These are phyloP conservation scores for Macrocystidia cucumis DNA, from an alignment of 1,284 basidiomycete genomes.

Conservation along the genomic window DNA sequence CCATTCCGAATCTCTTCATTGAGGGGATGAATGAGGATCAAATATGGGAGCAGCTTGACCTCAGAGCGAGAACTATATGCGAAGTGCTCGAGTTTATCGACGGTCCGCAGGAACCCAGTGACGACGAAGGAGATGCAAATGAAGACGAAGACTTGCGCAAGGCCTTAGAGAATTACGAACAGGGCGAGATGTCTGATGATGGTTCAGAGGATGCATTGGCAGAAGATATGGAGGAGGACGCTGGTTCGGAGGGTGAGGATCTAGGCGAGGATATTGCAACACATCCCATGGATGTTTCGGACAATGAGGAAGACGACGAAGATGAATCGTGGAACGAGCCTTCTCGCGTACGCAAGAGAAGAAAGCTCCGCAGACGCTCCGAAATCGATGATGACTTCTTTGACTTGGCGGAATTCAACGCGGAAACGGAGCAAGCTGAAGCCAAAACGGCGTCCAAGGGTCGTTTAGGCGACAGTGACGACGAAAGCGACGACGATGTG, in stretches of 20 bases:
- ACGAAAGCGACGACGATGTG: constrained; percentile 47
- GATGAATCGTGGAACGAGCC: constrained; percentile 19
- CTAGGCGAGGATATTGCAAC: constrained; percentile 29
- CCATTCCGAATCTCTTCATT: constrained; percentile 67
- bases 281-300: constrained; percentile 35
- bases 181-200: constrained; percentile 18
- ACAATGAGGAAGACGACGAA: constrained; percentile 42
- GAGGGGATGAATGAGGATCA: constrained; percentile 87
- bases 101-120: constrained; percentile 35
- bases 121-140: constrained; percentile 19
- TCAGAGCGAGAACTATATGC: constrained; percentile 63
- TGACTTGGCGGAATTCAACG: constrained; percentile 84
- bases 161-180: constrained; percentile 17
- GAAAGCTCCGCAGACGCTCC: constrained; percentile 31
- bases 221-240: constrained; percentile 13
- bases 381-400: constrained; percentile 94
- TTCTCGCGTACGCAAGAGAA: constrained; percentile 14
- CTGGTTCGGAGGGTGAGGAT: constrained; percentile 11
- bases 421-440: constrained; percentile 79
- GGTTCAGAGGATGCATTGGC: constrained; percentile 14
- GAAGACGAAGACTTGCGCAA: constrained; percentile 16
- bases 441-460: constrained; percentile 57
- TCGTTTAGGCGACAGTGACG: constrained; percentile 49
- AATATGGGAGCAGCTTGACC: constrained; percentile 89
- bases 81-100: constrained; percentile 53